phyloP scores from a whole-genome alignment of 2,329 filamentous ascomycete genomes.

The Fusarium keratoplasticum region DNA sequence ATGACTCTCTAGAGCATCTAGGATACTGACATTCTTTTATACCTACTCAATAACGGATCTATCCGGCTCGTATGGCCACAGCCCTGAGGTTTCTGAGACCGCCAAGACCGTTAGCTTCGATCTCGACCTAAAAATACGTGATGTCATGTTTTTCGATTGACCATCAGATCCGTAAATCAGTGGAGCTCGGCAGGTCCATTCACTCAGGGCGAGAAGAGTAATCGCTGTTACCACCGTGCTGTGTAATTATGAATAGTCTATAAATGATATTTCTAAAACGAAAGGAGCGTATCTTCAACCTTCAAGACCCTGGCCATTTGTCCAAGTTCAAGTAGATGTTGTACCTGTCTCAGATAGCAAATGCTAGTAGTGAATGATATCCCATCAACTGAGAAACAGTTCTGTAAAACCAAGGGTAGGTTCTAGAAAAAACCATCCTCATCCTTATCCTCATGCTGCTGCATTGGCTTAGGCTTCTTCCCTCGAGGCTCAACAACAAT shows the following conservation, averaged over 20 bases:
- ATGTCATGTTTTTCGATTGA: not conserved
- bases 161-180: not conserved
- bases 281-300: no score
- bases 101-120: not conserved
- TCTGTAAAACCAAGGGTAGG: not conserved
- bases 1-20: not conserved
- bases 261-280: no score
- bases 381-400: not conserved
- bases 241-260: not conserved
- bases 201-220: not conserved
- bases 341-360: not conserved
- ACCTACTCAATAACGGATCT: not conserved
- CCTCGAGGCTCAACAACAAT: constrained; percentile 30
- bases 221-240: not conserved
- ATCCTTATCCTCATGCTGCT: not conserved
- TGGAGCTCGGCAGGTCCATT: not conserved
- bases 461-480: not conserved
- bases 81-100: not conserved
- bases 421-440: not conserved
- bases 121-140: not conserved
- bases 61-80: not conserved
- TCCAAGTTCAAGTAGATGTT: not conserved
- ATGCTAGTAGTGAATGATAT: not conserved
- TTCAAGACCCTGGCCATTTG: no score
- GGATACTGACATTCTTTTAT: not conserved